Base-by-base conservation (phyloP, 192 early-diverging fungal genomes). In the Coemansia biformis region DNA sequence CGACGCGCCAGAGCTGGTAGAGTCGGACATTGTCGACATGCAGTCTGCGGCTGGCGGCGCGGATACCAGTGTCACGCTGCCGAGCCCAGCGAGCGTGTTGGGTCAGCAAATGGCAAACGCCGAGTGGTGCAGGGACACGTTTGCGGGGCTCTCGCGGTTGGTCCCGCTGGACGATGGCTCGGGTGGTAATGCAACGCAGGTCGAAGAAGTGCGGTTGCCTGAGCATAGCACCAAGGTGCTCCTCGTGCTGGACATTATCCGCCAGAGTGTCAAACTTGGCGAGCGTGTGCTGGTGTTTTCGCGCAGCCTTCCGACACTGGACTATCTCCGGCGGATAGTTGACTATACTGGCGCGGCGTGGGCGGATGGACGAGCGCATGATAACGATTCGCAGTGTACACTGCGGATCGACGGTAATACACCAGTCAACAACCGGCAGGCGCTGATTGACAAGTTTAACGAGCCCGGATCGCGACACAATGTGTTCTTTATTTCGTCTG, bases 231-330 rank as follows among this genome's bases (percentile, higher is more conserved):
- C 48, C 46, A 87, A 87, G 43, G 58, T 79, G 45, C 40, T 41
- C 21, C 46, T 90, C n/a, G 36, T 81, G 19, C 38, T 84, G 38
- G 59, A 79, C 12, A 84, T 90, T 36, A 48, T 86, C 0, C 45
- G 53, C 6, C 48, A 58, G 34, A 75, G 81, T 32, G 58, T 59
- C 10, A 32, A 21, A 6, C 22, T 63, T 7, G 61, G 69, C 14
- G 85, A 93, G 26, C 89, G 89, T 15, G 76, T 86, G 17, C 65
- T 91, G 10, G 56, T 91, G 15, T 90, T 89, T 55, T 79, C 82
- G 17, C 78, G 86, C 19, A 83, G 83, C 45, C 63, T 90, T 9
- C 69, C 78, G 7, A 83, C 80, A n/a, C 54, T 91, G 14, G 75
- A 74, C 45, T 61, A 61, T 35, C 24, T 76, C 33, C 59, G 66